A percentile compares a stretch with the other conserved stretches of the same genome.
Conservation (phyloP, 129 eudicot species). For the Erigeron canadensis region DNA sequence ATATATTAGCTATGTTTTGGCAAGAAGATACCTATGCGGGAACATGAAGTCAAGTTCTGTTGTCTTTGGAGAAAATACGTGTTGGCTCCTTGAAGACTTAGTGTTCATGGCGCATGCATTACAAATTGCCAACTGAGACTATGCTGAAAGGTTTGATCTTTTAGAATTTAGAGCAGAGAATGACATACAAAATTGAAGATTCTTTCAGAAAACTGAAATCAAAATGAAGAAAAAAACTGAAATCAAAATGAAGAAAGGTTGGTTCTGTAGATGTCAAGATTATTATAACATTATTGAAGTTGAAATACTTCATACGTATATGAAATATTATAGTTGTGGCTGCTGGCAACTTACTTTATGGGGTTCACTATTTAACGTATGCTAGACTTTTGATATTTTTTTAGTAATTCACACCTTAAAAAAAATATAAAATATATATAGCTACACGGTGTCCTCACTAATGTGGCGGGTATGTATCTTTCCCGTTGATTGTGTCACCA, state of each 20-base stretch:
- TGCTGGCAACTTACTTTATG: neutral
- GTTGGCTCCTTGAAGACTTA: neutral
- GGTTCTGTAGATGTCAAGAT: neutral
- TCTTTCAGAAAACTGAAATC: neutral
- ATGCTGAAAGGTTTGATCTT: neutral
- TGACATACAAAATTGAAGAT: neutral
- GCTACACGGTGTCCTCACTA: no score
- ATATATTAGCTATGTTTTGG: neutral
- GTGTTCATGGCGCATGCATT: neutral
- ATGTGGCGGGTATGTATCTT: no score
- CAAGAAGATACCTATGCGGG: neutral
- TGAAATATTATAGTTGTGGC: neutral
- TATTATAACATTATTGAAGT: no score
- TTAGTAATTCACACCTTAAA: no score
- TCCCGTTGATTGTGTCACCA: no score
- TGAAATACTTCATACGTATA: no score
- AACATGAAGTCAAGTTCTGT: neutral
- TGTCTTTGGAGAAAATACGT: no score
- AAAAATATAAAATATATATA: no score
- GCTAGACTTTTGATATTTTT: no score
- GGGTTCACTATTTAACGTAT: no score
- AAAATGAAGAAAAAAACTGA: neutral
- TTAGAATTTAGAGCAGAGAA: neutral
- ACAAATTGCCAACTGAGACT: neutral
- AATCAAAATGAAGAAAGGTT: neutral